These are phyloP conservation scores for Tuber aestivum DNA, from an alignment of 495 filamentous ascomycete genomes.

Conservation along the genomic window DNA sequence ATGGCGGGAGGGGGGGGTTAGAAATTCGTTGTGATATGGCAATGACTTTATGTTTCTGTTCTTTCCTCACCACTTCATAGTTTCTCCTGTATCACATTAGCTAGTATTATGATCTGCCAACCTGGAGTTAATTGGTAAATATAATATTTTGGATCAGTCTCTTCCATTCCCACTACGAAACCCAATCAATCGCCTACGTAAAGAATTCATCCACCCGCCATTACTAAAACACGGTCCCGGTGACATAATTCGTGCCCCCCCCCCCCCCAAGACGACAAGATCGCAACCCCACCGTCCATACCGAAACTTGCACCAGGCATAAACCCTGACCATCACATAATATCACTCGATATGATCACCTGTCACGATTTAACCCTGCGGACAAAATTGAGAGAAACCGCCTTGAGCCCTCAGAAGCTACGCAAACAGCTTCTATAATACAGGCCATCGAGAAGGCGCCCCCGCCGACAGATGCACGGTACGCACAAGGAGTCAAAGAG, in stretches of 20 bases:
- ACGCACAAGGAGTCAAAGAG: not conserved
- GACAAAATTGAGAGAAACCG: not conserved
- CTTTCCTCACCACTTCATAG: not conserved
- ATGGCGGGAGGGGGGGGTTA: not conserved
- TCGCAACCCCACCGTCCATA: not conserved
- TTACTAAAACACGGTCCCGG: too few species aligned
- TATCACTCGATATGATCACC: not conserved
- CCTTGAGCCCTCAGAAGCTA: not conserved
- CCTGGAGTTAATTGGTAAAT: not conserved
- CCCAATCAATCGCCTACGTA: not conserved
- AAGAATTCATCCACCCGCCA: not conserved
- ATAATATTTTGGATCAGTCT: not conserved
- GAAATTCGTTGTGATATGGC: conserved; percentile 3
- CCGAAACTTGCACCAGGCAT: not conserved
- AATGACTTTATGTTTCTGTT: conserved; percentile 2
- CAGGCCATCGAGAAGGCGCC: too few species aligned
- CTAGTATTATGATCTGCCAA: not conserved
- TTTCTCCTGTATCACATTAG: not conserved
- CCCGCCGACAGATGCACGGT: not conserved
- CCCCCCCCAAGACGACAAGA: not conserved
- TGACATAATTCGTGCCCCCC: too few species aligned
- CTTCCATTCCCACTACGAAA: not conserved
- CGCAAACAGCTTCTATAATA: not conserved
- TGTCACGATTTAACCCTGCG: not conserved
- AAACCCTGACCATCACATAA: not conserved